These are phyloP conservation scores for Pleodorina starrii DNA, from an alignment of 139 green algal genomes.

Conservation along the genomic window DNA sequence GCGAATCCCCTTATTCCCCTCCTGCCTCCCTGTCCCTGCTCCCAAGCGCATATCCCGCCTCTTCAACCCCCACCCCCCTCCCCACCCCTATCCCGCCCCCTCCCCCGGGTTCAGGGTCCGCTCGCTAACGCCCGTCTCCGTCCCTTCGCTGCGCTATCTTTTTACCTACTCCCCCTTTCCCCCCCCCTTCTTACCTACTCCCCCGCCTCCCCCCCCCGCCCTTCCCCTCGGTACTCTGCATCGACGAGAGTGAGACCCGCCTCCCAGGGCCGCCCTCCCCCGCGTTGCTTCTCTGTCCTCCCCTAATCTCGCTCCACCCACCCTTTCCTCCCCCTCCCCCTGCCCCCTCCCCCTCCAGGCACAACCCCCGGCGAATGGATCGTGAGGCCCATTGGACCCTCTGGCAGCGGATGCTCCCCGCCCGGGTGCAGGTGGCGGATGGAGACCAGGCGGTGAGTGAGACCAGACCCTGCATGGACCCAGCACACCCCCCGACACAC, in stretches of 20 bases:
- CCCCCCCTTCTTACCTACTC: neutral
- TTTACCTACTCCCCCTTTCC: neutral
- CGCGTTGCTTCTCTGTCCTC: neutral
- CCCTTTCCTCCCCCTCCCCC: neutral
- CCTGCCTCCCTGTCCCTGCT: neutral
- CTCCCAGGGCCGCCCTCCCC: too few relatives aligned
- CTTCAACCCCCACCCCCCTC: neutral
- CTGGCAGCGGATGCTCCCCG: slow-evolving; percentile 12
- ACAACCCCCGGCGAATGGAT: slow-evolving; percentile 6
- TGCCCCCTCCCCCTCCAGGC: neutral
- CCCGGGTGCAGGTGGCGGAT: neutral
- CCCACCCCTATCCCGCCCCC: neutral
- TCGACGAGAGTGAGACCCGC: too few relatives aligned
- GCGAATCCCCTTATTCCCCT: too few relatives aligned
- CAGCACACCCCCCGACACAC: too few relatives aligned
- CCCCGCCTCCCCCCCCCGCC: neutral
- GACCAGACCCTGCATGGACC: neutral
- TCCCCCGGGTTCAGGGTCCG: too few relatives aligned
- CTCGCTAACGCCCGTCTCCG: too few relatives aligned
- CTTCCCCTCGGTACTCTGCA: too few relatives aligned
- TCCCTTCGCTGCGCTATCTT: too few relatives aligned
- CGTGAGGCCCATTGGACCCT: neutral
- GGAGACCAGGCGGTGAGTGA: slow-evolving; percentile 42
- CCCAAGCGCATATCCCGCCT: neutral
- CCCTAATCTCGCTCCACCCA: neutral